phyloP scores from a whole-genome alignment of 768 basidiomycete genomes.

The Gymnopilus junonius region DNA sequence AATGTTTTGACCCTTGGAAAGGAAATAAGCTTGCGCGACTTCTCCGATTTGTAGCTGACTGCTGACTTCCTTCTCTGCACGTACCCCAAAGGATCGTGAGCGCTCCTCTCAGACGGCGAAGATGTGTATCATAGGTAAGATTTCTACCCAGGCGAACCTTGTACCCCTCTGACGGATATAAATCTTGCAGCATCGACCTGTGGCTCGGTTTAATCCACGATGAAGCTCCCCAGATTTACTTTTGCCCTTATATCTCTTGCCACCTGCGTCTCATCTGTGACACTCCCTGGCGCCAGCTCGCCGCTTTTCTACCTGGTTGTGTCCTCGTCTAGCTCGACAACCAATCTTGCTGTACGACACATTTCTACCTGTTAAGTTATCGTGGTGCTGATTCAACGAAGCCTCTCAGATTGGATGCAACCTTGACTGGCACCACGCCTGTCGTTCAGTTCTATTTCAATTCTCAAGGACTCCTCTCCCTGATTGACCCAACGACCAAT shows the following conservation, averaged over 20 bases:
- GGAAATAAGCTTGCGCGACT: not conserved
- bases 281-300: constrained; percentile 27
- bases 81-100: not conserved
- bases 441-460: constrained; percentile 31
- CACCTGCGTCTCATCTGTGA: not conserved
- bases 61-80: not conserved
- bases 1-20: not conserved
- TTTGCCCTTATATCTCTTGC: not conserved
- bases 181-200: not conserved
- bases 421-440: constrained; percentile 25
- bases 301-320: constrained; percentile 34
- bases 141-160: not conserved
- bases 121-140: not conserved
- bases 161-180: not conserved
- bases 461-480: constrained; percentile 23
- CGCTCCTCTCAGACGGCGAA: not conserved
- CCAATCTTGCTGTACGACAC: constrained; percentile 28
- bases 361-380: not conserved
- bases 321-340: constrained; percentile 14
- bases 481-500: constrained; percentile 9
- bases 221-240: not conserved
- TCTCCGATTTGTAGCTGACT: too few species aligned
- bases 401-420: constrained; percentile 22
- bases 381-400: constrained; percentile 3
- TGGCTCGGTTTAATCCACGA: not conserved